These are phyloP conservation scores for Lanzia echinophila DNA, from an alignment of 2,329 filamentous ascomycete species.

Conservation along the genomic window DNA sequence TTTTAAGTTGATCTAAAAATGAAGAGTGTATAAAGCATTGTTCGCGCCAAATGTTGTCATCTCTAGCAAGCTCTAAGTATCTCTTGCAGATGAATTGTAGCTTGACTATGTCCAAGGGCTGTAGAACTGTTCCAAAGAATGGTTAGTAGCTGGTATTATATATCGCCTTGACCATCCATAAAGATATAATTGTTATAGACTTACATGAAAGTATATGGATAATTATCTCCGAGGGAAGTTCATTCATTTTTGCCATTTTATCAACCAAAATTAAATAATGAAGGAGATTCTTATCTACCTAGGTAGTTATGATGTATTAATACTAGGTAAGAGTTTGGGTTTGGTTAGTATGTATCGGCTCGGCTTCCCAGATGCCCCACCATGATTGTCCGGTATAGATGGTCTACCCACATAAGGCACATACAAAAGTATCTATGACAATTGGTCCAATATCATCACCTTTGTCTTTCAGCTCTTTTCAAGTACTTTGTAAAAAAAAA, in stretches of 20 bases:
- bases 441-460: too few species aligned
- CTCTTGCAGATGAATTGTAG: conserved; percentile 64
- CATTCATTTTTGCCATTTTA: conserved; percentile 3
- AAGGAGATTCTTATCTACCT: not conserved
- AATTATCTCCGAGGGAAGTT: conserved; percentile 10
- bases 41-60: conserved; percentile 69
- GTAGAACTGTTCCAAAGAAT: conserved; percentile 43
- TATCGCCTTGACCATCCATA: too few species aligned
- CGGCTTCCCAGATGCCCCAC: too few species aligned
- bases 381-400: too few species aligned
- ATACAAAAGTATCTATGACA: too few species aligned
- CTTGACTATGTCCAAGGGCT: conserved; percentile 55
- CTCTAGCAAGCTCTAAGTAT: conserved; percentile 61
- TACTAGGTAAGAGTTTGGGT: too few species aligned
- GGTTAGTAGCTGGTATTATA: too few species aligned
- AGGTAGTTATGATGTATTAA: too few species aligned
- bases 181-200: not conserved
- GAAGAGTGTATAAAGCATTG: conserved; percentile 66
- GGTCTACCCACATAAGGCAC: too few species aligned
- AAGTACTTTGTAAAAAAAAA: too few species aligned
- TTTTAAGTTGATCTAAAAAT: conserved; percentile 55
- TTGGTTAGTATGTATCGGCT: too few species aligned
- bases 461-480: too few species aligned
- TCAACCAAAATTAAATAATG: not conserved
- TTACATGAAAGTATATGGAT: conserved; percentile 8